A percentile compares a stretch with the other conserved stretches of the same genome.
These are phyloP conservation scores for Potentilla sterilis DNA, from an alignment of 306 rosid genomes.

Conservation along the genomic window DNA sequence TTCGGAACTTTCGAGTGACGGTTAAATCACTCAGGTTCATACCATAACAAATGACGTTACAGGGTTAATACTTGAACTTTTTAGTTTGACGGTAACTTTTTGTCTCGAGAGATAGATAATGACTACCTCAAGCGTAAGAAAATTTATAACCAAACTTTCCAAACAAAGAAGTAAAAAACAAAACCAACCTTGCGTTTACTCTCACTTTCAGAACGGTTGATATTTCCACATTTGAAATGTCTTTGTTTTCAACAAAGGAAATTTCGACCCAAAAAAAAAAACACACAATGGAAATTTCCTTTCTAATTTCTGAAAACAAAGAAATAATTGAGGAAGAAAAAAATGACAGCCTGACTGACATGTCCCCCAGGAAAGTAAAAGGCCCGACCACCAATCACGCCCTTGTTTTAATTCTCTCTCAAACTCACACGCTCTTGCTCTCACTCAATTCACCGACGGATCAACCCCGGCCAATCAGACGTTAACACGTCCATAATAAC, in stretches of 20 bases:
- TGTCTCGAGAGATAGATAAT: no score
- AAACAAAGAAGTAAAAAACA: no score
- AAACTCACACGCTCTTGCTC: constrained; percentile 5
- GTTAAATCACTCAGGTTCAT: no score
- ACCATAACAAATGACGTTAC: no score
- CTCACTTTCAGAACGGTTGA: constrained; percentile 18
- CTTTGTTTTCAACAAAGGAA: not conserved
- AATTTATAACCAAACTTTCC: no score
- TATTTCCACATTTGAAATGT: not conserved
- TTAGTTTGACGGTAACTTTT: no score
- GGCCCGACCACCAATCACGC: constrained; percentile 56
- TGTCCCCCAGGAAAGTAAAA: constrained; percentile 32
- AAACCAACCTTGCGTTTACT: not conserved
- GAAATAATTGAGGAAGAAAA: no score
- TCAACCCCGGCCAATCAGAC: not conserved
- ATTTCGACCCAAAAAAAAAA: not conserved
- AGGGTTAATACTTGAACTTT: no score
- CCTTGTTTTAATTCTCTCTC: constrained; percentile 24
- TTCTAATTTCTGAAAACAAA: no score
- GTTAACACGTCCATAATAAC: not conserved
- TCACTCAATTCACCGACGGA: not conserved
- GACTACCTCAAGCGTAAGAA: no score
- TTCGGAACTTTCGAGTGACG: not conserved
- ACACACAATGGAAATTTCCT: no score
- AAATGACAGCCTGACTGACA: constrained; percentile 7